phyloP scores from a whole-genome alignment of 768 basidiomycete species.

The Rhodosporidiobolus sp. region DNA sequence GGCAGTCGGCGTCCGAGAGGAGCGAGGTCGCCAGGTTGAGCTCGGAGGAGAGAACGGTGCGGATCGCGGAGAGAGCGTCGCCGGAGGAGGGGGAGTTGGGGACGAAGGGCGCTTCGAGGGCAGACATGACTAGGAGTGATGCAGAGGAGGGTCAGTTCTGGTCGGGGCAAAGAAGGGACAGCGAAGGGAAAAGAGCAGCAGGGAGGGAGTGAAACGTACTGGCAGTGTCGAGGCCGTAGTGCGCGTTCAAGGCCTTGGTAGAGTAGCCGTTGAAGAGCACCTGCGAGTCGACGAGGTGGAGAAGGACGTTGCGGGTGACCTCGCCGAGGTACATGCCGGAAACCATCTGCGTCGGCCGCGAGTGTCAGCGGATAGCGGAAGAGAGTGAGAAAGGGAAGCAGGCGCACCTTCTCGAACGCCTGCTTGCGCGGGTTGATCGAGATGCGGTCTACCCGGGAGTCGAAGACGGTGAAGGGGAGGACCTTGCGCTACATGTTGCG shows the following conservation, averaged over 20 bases:
- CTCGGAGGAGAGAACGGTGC: constrained; percentile 25
- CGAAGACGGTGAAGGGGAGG: constrained; percentile 82
- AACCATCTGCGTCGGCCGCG: constrained; percentile 59
- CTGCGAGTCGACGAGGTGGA: constrained; percentile 59
- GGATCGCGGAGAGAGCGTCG: constrained; percentile 18
- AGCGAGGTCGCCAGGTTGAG: constrained; percentile 25
- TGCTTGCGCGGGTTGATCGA: constrained; percentile 86
- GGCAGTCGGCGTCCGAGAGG: constrained; percentile 54
- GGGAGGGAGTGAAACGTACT: constrained; percentile 78
- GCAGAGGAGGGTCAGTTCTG: constrained; percentile 45
- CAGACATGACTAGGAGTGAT: constrained; percentile 38
- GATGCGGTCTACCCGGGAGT: constrained; percentile 85
- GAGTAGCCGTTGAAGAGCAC: constrained; percentile 75
- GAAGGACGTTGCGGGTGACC: constrained; percentile 76
- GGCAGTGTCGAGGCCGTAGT: constrained; percentile 95
- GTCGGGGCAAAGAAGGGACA: constrained; percentile 29
- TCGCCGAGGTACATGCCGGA: constrained; percentile 98
- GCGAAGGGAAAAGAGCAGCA: constrained; percentile 54
- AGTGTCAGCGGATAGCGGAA: neutral
- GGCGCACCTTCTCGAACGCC: constrained; percentile 92
- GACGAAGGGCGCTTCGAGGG: constrained; percentile 39
- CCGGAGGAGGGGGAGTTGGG: constrained; percentile 33
- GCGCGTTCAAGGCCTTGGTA: constrained; percentile 69
- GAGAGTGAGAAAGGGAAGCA: neutral
- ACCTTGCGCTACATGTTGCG: constrained; percentile 61